Conservation (phyloP, 495 filamentous ascomycete species). For the Podospora bellae-mahoneyi region DNA sequence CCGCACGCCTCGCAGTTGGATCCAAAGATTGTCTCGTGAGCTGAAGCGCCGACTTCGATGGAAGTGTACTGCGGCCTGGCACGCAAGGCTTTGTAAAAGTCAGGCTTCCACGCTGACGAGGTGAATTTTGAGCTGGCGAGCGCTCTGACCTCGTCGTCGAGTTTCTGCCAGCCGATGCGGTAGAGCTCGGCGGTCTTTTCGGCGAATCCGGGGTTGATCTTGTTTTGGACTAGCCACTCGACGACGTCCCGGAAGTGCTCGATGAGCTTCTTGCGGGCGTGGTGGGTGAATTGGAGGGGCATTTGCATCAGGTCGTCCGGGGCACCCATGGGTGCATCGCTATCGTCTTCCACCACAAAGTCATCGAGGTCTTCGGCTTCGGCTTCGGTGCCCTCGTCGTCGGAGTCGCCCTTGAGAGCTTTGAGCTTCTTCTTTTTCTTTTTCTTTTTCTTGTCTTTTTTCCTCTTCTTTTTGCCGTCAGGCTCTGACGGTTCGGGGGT, state of each 20-base stretch:
- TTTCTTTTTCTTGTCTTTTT: slow-evolving; percentile 18
- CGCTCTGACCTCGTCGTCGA: slow-evolving; percentile 67
- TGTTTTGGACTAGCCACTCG: slow-evolving; percentile 73
- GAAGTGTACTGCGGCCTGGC: slow-evolving; percentile 52
- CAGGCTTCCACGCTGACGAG: slow-evolving; percentile 67
- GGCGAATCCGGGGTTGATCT: slow-evolving; percentile 69
- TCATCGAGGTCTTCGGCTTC: slow-evolving; percentile 63
- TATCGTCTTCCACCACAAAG: slow-evolving; percentile 64
- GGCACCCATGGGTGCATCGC: slow-evolving; percentile 58
- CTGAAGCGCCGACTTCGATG: slow-evolving; percentile 24
- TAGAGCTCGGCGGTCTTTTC: slow-evolving; percentile 60
- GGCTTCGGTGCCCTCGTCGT: slow-evolving; percentile 37
- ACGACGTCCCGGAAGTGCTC: slow-evolving; percentile 76
- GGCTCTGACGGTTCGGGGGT: slow-evolving; percentile 18
- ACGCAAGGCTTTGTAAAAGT: slow-evolving; percentile 63
- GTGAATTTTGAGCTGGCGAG: slow-evolving; percentile 67
- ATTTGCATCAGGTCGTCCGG: slow-evolving; percentile 51
- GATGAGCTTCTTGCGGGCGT: slow-evolving; percentile 63
- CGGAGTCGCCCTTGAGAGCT: slow-evolving; percentile 3
- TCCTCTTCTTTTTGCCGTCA: slow-evolving; percentile 18
- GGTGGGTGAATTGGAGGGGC: slow-evolving; percentile 67
- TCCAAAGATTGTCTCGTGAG: slow-evolving; percentile 33
- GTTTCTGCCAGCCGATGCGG: slow-evolving; percentile 65
- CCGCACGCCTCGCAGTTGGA: slow-evolving; percentile 74
- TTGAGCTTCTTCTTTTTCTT: slow-evolving; percentile 16